These are phyloP conservation scores for Pythium folliculosum DNA, from an alignment of 352 stramenopile species.

Conservation along the genomic window DNA sequence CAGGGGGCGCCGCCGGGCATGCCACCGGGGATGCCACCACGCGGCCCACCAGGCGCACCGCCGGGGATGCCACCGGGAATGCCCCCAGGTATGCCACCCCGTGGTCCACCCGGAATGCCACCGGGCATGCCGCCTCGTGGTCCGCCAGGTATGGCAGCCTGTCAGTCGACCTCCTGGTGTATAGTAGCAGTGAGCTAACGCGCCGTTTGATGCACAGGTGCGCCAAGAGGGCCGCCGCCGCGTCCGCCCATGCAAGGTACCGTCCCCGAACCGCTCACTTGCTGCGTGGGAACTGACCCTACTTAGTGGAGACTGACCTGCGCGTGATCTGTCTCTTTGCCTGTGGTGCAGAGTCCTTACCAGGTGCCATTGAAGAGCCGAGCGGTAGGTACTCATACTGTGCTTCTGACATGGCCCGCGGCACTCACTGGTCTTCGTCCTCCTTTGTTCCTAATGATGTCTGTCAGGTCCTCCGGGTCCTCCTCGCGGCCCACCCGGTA, in stretches of 20 bases:
- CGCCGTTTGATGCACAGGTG: neutral
- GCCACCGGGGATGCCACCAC: constrained; percentile 40
- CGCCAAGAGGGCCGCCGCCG: constrained; percentile 29
- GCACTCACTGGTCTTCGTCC: too few species aligned
- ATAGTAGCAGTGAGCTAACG: neutral
- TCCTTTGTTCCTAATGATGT: too few species aligned
- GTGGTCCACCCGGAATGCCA: constrained; percentile 12
- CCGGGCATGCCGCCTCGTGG: constrained; percentile 12
- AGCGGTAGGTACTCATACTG: too few species aligned
- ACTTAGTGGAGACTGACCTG: neutral
- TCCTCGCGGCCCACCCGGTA: constrained; percentile 37
- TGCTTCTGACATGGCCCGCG: too few species aligned
- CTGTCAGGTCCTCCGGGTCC: constrained; percentile 26
- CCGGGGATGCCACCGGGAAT: constrained; percentile 20
- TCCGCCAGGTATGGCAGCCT: constrained; percentile 7
- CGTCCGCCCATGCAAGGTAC: constrained; percentile 32
- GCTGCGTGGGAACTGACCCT: too few species aligned
- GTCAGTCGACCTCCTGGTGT: neutral
- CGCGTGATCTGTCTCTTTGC: neutral
- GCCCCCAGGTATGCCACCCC: constrained; percentile 24
- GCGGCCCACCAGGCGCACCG: constrained; percentile 20
- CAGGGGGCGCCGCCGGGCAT: constrained; percentile 33
- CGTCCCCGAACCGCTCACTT: neutral
- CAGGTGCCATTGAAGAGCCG: constrained; percentile 21
- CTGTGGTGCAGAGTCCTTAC: constrained; percentile 17